Base-by-base conservation (phyloP, 768 basidiomycete species). In the Rhodotorula toruloides region DNA sequence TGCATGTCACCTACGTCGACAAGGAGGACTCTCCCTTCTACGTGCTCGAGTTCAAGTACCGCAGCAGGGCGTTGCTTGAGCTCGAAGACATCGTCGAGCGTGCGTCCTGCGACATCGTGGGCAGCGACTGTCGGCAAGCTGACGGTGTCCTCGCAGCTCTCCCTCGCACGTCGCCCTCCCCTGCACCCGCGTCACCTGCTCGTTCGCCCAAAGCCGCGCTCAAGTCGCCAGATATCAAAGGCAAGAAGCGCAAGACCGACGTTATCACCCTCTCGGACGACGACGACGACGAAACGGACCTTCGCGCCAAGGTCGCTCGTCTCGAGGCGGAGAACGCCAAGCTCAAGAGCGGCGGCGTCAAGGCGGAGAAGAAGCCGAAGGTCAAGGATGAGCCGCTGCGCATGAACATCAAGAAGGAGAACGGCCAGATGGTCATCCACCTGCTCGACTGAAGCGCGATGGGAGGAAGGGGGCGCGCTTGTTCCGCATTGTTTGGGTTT, bases 21-120 rank as follows among this genome's bases (percentile, higher is more conserved):
- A 52, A 46, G 4, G 22, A 37, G 56, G 19, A 31, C 21, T 29
- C 31, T 8, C 60, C 60, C 4, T 27, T 9, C 11, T 21, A 13
- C 6, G 21, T 27, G 9, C 58, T 70, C 46, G 63, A 62, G 44
- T 62, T 70, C 63, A 54, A 61, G 55, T 70, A 70, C 53, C 60
- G 59, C 40, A 56, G 53, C 8, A 32, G 63, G 11, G 31, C 55
- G 9, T 56, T 70, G 11, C 60, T 70, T 42, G 68, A 70, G 56
- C 43, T 70, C 14, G 32, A 55, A 4, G 56, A 42, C 31, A 59
- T 70, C 31, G 52, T 70, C 40, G 42, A 65, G 21, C 44, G 59
- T 61, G 11, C 10, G 58, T n/a, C n/a, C n/a, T n/a, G n/a, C n/a
- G n/a, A n/a, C n/a, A n/a, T n/a, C n/a, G n/a, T n/a, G n/a, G n/a